Base-by-base conservation (phyloP, 2,329 filamentous ascomycete genomes). In the Erysiphe pulchra region DNA sequence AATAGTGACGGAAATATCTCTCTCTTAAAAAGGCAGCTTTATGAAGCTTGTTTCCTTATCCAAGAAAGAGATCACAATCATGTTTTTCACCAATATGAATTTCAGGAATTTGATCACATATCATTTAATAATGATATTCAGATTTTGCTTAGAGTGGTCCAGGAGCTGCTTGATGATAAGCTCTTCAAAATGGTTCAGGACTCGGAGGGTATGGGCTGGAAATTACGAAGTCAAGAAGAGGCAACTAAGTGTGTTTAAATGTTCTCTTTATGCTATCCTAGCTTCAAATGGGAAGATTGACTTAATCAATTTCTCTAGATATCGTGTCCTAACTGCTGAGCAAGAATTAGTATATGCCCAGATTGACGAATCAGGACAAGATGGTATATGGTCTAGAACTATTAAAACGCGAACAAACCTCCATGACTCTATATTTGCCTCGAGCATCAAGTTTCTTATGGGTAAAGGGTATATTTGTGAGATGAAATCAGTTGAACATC, bases 401-500 rank as follows among this genome's bases (percentile, higher is more conserved):
- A 77, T 98, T 54, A 82, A 86, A 60, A 70, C 69, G 53, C 75
- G 77, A 49, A 77, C 84, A 47, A 80, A 83, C 61, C 73, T 93
- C 59, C 83, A 92, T 63, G 82, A 87, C 56, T 78, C 78, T 44
- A 74, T 81, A 34, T 71, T 95, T 54, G 81, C 80, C 54, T 79
- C 80, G 55, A 77, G 77, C 28, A 69, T 95, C 53, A 93, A 92
- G 64, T 75, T 77, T 50, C 75, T 98, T 50, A 81, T 92, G 60
- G 65, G 69, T 36, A 86, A 84, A 59, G 75, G 76, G 33, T 75
- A 92, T 58, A 85, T 98, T 60, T 80, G 81, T 56, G 75, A 77
- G 47, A 85, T 95, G 63, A 90, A 87, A 63, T 90, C 80, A 60
- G 85, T 92, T 62, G 85, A 92, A 63, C 78, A 81, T 57, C 83